Evolutionary conservation across 805 yeast genomes (phyloP), one percentile per base, ranked within the genome.

Genomic region (Grigorovia jiainica): DNA sequence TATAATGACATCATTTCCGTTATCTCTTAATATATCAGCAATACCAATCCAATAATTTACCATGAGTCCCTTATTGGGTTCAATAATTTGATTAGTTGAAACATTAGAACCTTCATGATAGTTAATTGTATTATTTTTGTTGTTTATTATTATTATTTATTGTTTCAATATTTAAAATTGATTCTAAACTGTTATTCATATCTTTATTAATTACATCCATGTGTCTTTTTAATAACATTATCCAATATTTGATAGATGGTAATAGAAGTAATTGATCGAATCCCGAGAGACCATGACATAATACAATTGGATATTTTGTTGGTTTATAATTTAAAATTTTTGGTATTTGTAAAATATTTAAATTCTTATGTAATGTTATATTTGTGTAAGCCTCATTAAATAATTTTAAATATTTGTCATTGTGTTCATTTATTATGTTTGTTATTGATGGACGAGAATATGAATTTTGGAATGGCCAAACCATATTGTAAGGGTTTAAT

Each of bases 241-340:
- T 50, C 29, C 63, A 47, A 16, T 57, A 66, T 42, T 46, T 55
- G 10, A 65, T 41, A 3, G 67, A 68, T 0, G 79, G 77, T 2
- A 74, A 35, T 7, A 78, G 49, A 29, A 65, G 55, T 31, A 75
- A 40, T 42, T 65, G 69, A 51, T 84, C 94, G 51, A 85, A 87
- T 1, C 96, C 96, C 0, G 85, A 76, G 19, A 87, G 70, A 0
- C 96, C 96, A 64, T 87, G 96, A 52, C 95, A 87, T 21, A 87
- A 60, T 0, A 87, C 82, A 1, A 87, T 75, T 0, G 95, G 95
- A 43, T 74, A 66, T 49, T 74, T 73, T 0, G 94, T 87, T 4
- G 81, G 71, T 10, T 60, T 53, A 53, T 79, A 82, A 24, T 65
- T 35, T 21, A 16, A 24, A 16, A 27, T 13, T 27, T 27, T 27